Evolutionary conservation across 768 basidiomycete genomes (phyloP).

Genomic region (Xerocomellus dryophilus): DNA sequence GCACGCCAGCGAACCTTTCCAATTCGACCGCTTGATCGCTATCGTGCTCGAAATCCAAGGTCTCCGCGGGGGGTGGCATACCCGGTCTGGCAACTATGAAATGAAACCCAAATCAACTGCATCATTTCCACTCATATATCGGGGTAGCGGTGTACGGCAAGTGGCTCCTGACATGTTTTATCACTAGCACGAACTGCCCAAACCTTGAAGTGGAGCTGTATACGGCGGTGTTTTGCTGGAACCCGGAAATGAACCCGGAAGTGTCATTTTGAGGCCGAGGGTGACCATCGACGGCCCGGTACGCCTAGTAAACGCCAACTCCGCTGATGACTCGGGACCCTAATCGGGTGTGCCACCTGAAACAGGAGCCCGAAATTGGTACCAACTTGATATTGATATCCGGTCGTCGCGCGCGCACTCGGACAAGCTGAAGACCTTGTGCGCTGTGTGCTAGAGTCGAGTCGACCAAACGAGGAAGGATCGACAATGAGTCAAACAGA

Average conservation of each 20-base stretch:
- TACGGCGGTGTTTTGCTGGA: conserved; percentile 8
- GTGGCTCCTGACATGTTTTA: conserved; percentile 2
- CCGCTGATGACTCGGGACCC: conserved; percentile 5
- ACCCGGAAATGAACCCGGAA: conserved; percentile 1
- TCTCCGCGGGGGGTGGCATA: conserved; percentile 11
- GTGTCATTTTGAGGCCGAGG: background rate
- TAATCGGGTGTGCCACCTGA: conserved; percentile 8
- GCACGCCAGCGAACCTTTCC: background rate
- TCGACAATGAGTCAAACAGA: conserved; percentile 17
- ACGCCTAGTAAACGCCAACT: background rate
- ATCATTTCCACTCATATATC: background rate
- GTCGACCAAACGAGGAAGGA: conserved; percentile 10
- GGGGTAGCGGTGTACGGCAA: conserved; percentile 2
- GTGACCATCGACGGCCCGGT: background rate
- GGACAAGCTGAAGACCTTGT: background rate
- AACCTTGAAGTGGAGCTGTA: background rate
- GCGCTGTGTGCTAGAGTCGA: too few relatives aligned
- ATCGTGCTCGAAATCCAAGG: conserved; percentile 1
- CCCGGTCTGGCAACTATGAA: background rate
- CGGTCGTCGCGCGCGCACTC: background rate
- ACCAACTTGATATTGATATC: background rate
- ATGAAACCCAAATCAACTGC: conserved; percentile 4
- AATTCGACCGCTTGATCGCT: background rate
- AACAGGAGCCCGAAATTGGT: conserved; percentile 1
- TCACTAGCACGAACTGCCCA: background rate